phyloP scores from a whole-genome alignment of 192 early-diverging fungal species.

The Mortierella claussenii region DNA sequence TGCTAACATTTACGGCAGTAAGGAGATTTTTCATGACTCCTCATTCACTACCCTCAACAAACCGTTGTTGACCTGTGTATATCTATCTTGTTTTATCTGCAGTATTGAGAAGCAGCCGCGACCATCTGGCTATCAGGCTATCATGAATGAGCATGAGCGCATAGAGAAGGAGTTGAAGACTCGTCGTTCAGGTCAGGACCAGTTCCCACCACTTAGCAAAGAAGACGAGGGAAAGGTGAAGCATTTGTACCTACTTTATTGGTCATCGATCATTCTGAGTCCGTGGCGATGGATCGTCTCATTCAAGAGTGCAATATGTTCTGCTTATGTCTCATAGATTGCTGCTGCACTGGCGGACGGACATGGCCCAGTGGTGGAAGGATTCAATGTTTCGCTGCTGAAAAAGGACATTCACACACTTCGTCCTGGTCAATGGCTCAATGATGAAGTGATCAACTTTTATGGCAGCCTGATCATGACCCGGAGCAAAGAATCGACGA shows the following conservation, averaged over 20 bases:
- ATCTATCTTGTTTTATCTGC: background rate
- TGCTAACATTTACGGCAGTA: too few species aligned
- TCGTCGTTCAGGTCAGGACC: background rate
- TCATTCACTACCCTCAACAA: too few species aligned
- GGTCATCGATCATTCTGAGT: background rate
- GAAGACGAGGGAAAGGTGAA: conserved; percentile 24
- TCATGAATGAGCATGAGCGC: conserved; percentile 29
- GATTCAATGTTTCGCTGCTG: conserved; percentile 69
- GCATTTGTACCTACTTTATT: background rate
- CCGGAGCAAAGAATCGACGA: conserved; percentile 57
- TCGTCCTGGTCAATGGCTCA: conserved; percentile 82
- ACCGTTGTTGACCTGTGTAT: too few species aligned
- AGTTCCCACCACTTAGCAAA: conserved; percentile 10
- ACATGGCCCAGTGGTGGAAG: conserved; percentile 51
- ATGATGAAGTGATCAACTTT: conserved; percentile 98
- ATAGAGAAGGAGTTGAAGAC: conserved; percentile 33
- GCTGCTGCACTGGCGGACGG: conserved; percentile 16
- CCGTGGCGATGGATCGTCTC: background rate
- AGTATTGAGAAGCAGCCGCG: conserved; percentile 21
- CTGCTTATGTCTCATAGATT: conserved; percentile 7
- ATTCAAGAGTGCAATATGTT: too few species aligned
- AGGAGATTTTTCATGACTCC: too few species aligned
- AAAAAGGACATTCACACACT: conserved; percentile 79
- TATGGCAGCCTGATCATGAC: conserved; percentile 84
- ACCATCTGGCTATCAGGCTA: conserved; percentile 10